Percentiles rank a stretch among this genome's conserved stretches.
Conservation (phyloP, 768 basidiomycete genomes). For the Trametopsis cervina region DNA sequence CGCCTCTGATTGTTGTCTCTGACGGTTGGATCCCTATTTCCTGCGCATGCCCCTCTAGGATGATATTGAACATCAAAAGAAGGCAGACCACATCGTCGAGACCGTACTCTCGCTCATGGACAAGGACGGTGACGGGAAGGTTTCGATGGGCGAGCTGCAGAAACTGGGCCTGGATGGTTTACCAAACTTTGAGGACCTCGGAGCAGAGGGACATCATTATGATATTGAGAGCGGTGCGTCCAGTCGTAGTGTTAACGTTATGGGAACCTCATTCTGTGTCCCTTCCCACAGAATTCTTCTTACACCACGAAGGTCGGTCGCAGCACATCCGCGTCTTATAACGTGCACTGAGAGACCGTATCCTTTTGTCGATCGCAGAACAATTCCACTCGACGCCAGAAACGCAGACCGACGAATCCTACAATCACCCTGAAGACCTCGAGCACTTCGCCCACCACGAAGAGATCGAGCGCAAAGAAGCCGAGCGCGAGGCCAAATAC, state of each 20-base stretch:
- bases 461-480: constrained; percentile 76
- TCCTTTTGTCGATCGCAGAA: too few relatives aligned
- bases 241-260: too few relatives aligned
- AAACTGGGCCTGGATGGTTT: constrained; percentile 66
- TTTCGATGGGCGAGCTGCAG: constrained; percentile 66
- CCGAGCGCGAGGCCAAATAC: constrained; percentile 74
- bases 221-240: constrained; percentile 83
- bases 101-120: constrained; percentile 68
- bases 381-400: constrained; percentile 93
- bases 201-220: constrained; percentile 91
- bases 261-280: background rate
- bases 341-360: too few relatives aligned
- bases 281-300: constrained; percentile 67
- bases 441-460: constrained; percentile 93
- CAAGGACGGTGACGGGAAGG: constrained; percentile 61
- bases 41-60: constrained; percentile 35
- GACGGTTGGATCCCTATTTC: background rate
- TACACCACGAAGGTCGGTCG: constrained; percentile 86
- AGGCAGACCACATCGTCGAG: constrained; percentile 72
- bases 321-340: too few relatives aligned
- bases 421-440: constrained; percentile 86
- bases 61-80: constrained; percentile 70
- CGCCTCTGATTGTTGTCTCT: too few relatives aligned
- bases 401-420: constrained; percentile 94
- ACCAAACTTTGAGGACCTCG: constrained; percentile 77